Evolutionary conservation across 2,329 filamentous ascomycete species (phyloP), one percentile per base, ranked within the genome.

Genomic region (Trematosphaeria pertusa): DNA sequence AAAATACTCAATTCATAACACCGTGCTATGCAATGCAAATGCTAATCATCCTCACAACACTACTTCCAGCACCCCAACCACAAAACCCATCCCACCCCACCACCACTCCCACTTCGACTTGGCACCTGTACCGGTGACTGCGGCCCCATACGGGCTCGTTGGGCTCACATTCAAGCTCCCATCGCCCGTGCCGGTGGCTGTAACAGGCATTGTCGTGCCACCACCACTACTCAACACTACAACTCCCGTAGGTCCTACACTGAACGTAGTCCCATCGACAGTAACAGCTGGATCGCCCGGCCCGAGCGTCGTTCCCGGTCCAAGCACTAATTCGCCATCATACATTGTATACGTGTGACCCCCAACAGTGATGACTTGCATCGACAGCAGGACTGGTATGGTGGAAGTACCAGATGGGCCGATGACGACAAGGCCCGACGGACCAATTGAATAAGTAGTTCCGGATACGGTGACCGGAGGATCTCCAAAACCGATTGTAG

Each of bases 261-360:
- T 51, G 28, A 47, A 33, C 5, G 48, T 47, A 14, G 40, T 48
- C 31, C 48, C 48, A 20, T 37, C 22, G 18, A 43, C 24, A 6
- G 48, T 51, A 5, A 47, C 9, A 12, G 48, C 32, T 4, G 45
- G 33, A 43, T 48, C 45, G 12, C 45, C 45, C 3, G 21, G 12
- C 10, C 26, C 32, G 15, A 48, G 14, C 33, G 45, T 48, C 15
- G 32, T 48, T 3, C 45, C 45, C 10, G 32, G 32, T 14, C 26
- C 39, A 4, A 48, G 12, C 3, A 43, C 45, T 10, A 41, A n/a
- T n/a, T 36, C 31, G 18, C 40, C 40, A 15, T 19, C n/a, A 17
- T 26, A 26, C 20, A 36, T 31, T 11, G 31, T 36, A 17, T 36
- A 43, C 19, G 21, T 37, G 3, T 9, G 11, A 8, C 4, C 10